Conservation (phyloP, 352 stramenopile species). For the Peronospora destructor region DNA sequence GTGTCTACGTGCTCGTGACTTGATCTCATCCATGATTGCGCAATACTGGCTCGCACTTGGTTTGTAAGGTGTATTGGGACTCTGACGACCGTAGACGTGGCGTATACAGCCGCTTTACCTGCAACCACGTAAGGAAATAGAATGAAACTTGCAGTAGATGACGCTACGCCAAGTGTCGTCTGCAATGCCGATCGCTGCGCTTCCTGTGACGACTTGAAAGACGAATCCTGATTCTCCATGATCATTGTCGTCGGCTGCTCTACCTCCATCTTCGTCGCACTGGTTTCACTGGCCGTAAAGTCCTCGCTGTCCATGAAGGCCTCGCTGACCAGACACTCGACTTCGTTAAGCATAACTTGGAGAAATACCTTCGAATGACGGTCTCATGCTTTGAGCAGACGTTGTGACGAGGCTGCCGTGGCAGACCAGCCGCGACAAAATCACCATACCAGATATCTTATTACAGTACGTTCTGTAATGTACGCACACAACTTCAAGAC, state of each 20-base stretch:
- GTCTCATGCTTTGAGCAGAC: constrained; percentile 1
- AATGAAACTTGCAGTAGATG: constrained; percentile 49
- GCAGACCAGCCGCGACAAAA: constrained; percentile 12
- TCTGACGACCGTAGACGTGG: constrained; percentile 48
- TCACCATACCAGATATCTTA: neutral
- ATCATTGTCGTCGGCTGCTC: constrained; percentile 20
- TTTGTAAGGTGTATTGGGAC: constrained; percentile 52
- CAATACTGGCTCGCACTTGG: constrained; percentile 40
- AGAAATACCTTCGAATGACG: neutral
- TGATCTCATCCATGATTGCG: constrained; percentile 16
- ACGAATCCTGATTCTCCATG: constrained; percentile 14
- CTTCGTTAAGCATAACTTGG: neutral
- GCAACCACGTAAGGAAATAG: constrained; percentile 56
- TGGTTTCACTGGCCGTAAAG: neutral
- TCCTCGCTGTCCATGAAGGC: constrained; percentile 23
- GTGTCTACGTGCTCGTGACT: constrained; percentile 6
- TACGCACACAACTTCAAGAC: too few relatives aligned
- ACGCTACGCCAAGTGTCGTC: constrained; percentile 49
- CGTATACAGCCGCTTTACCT: constrained; percentile 47
- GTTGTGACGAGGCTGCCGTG: constrained; percentile 3
- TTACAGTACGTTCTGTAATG: neutral
- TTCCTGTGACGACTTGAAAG: neutral
- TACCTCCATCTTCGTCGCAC: constrained; percentile 5
- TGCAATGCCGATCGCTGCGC: constrained; percentile 27
- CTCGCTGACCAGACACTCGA: constrained; percentile 16